phyloP scores from a whole-genome alignment of 305 asterid genomes.

The Lippia alba region DNA sequence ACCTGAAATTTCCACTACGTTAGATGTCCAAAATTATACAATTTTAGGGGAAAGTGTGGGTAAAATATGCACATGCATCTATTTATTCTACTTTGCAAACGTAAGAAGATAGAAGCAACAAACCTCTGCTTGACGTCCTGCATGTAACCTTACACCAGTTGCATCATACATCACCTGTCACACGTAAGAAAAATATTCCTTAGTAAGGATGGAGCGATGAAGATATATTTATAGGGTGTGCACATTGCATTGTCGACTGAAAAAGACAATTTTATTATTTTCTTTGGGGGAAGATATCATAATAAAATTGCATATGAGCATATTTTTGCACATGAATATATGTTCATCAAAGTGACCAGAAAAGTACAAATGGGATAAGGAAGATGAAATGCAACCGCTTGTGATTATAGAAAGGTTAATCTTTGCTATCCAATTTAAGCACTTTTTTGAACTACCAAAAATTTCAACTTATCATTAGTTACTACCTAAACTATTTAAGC shows the following conservation, averaged over 20 bases:
- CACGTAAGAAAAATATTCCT: slow-evolving; percentile 20
- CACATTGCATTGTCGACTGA: not conserved
- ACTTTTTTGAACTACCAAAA: no score
- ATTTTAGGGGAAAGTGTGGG: not conserved
- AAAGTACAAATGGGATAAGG: no score
- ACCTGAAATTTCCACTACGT: slow-evolving; percentile 52
- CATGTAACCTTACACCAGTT: slow-evolving; percentile 91
- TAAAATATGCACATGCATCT: slow-evolving; percentile 2
- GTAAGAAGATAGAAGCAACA: slow-evolving; percentile 33
- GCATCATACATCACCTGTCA: slow-evolving; percentile 98
- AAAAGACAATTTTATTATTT: not conserved
- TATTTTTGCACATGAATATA: no score
- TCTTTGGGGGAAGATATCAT: not conserved
- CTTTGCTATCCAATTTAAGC: no score
- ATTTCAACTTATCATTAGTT: no score
- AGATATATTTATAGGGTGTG: not conserved
- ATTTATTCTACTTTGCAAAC: slow-evolving; percentile 16
- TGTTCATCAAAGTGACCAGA: no score
- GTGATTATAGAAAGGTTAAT: no score
- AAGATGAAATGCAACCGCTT: no score
- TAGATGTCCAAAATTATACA: slow-evolving; percentile 25
- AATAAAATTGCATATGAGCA: not conserved
- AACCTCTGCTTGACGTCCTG: slow-evolving; percentile 99
- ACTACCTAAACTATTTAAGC: no score
- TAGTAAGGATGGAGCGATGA: not conserved